Evolutionary conservation across 345 rosid species (phyloP).

Genomic region (Draba incana): DNA sequence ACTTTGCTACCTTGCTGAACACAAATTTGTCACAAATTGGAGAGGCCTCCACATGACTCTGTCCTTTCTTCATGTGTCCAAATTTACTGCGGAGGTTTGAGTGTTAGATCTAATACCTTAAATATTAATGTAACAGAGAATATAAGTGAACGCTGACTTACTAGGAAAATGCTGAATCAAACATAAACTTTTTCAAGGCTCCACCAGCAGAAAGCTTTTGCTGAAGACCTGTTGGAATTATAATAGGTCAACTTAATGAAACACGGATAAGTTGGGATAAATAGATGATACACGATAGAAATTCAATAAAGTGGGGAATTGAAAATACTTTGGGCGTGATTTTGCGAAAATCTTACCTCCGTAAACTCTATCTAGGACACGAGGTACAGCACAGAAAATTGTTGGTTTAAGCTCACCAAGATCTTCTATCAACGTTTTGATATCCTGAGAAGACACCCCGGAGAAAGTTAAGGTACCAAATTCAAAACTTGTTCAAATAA

Average conservation of each 20-base stretch:
- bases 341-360: conserved; percentile 54
- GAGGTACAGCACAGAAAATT: conserved; percentile 96
- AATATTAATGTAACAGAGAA: conserved; percentile 7
- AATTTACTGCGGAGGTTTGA: conserved; percentile 61
- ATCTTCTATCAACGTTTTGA: conserved; percentile 88
- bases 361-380: conserved; percentile 91
- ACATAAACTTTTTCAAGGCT: conserved; percentile 55
- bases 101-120: conserved; percentile 29
- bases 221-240: conserved; percentile 62
- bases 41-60: conserved; percentile 66
- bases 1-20: conserved; percentile 69
- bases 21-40: conserved; percentile 87
- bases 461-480: conserved; percentile 13
- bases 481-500: conserved; percentile 19
- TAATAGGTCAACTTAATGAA: conserved; percentile 13
- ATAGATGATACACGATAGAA: conserved; percentile 16
- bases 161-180: conserved; percentile 75
- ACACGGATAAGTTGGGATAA: not conserved
- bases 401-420: conserved; percentile 94
- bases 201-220: conserved; percentile 82
- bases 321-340: conserved; percentile 1
- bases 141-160: conserved; percentile 47
- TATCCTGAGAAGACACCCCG: conserved; percentile 60
- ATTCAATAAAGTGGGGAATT: not conserved
- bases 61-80: conserved; percentile 65